Base-by-base conservation (phyloP, 23 red algal genomes). In the Pyropia yezoensis region DNA sequence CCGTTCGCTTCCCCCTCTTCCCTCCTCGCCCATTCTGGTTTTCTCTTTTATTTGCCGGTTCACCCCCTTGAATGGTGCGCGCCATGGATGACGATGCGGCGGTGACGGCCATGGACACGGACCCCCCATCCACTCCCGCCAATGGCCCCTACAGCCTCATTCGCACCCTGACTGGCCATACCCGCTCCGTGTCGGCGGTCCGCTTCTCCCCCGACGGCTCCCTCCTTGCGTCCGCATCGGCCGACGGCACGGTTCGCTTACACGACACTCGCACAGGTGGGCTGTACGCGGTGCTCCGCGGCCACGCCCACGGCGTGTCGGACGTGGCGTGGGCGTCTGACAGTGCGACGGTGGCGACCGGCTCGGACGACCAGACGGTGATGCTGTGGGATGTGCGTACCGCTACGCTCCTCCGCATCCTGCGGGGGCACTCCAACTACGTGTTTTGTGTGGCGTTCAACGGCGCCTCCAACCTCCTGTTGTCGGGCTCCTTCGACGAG, bases 371-470 rank as follows among this genome's bases (percentile, higher is more conserved):
- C 59, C 73, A 77, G 59, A 89, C 91, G 28, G 62, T 96, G 39
- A 68, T 63, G 26, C 70, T 97, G 28, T 97, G 88, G 71, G 93
- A 97, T 71, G 84, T 87, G 45, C 62, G 33, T 23, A 66, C 69
- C 28, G 65, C 47, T 0, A 50, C 66, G 27, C 80, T 71, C 59
- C 66, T 97, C 59, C 73, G 64, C 33, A 74, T 57, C 19, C 78
- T 89, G 24, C 59, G 27, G 9, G 93, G 93, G 57, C 93, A 97
- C 81, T 59, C 63, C 8, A 88, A 87, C 54, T 89, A 81, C 71
- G 93, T 97, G 23, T 87, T 90, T 64, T 89, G 85, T 52, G 85
- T 83, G 50, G 86, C 79, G 56, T 97, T 81, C 29, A 90, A 89
- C 54, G 71, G 70, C 9, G 78, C 69, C 18, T 61, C 62, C 27